Conservation (phyloP, 108 stramenopile species). For the Nitzschia putrida region DNA sequence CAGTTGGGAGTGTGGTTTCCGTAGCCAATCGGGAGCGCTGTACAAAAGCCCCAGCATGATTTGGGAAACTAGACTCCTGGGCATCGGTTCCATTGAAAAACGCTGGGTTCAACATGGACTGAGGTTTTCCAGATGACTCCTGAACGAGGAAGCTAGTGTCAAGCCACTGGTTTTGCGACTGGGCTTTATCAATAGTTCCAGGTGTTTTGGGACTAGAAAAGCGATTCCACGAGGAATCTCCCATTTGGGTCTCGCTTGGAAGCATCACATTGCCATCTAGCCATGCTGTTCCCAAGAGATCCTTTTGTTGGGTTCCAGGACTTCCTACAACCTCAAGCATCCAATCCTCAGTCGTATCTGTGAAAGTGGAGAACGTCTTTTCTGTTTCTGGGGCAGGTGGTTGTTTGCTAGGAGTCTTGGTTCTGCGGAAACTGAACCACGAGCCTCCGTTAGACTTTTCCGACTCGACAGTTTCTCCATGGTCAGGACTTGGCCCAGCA, state of each 20-base stretch:
- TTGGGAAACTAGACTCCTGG: neutral
- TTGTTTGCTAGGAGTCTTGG: slow-evolving; percentile 13
- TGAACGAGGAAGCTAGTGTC: neutral
- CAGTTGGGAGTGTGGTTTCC: slow-evolving; percentile 34
- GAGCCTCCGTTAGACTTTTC: slow-evolving; percentile 11
- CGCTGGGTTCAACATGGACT: slow-evolving; percentile 6
- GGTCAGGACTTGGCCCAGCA: neutral
- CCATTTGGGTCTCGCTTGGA: slow-evolving; percentile 1
- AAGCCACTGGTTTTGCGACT: neutral
- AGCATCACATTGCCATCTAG: neutral
- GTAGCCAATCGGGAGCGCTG: slow-evolving; percentile 29
- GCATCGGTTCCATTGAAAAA: slow-evolving; percentile 3
- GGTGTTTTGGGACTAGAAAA: slow-evolving; percentile 12
- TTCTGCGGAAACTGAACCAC: slow-evolving; percentile 33
- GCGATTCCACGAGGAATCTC: slow-evolving; percentile 15
- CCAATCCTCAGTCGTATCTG: slow-evolving; percentile 33
- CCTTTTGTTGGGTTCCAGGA: slow-evolving; percentile 4
- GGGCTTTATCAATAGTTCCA: neutral
- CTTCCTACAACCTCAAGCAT: slow-evolving; percentile 33
- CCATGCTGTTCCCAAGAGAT: neutral
- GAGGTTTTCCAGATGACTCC: neutral
- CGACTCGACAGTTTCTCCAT: neutral
- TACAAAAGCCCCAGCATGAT: neutral
- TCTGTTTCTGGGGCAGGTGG: neutral
- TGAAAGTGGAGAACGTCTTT: slow-evolving; percentile 3